phyloP scores from a whole-genome alignment of 2,329 filamentous ascomycete genomes.

The Elsinoe batatas region DNA sequence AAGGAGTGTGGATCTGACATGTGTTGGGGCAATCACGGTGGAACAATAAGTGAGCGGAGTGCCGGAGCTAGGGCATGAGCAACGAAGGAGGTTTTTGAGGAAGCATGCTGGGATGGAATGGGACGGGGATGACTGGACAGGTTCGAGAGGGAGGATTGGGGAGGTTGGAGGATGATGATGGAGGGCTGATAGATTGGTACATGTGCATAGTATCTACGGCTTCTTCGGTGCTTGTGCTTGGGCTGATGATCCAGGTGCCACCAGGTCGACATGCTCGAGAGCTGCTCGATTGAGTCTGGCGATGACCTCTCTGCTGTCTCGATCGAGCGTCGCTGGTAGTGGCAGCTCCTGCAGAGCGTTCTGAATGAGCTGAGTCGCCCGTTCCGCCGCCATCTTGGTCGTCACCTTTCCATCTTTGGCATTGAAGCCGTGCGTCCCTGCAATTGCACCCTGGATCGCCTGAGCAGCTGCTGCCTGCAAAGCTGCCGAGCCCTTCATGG shows the following conservation, averaged over 20 bases:
- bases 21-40: not conserved
- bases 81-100: not conserved
- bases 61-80: not conserved
- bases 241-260: not conserved
- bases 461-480: conserved; percentile 18
- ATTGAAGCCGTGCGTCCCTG: conserved; percentile 14
- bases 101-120: not conserved
- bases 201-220: not conserved
- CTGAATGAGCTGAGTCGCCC: conserved; percentile 39
- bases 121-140: not conserved
- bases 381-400: conserved; percentile 28
- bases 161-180: too few relatives aligned
- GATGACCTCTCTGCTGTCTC: conserved; percentile 35
- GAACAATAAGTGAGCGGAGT: not conserved
- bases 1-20: not conserved
- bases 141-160: too few relatives aligned
- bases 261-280: conserved; percentile 11
- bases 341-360: conserved; percentile 38
- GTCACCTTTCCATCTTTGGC: conserved; percentile 14
- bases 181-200: not conserved
- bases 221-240: conserved; percentile 2
- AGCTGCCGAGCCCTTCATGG: conserved; percentile 10
- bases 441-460: conserved; percentile 18
- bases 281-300: conserved; percentile 36
- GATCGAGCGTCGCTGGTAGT: conserved; percentile 28